phyloP scores from a whole-genome alignment of 257 asterid genomes.

The Forsythia suspensa region DNA sequence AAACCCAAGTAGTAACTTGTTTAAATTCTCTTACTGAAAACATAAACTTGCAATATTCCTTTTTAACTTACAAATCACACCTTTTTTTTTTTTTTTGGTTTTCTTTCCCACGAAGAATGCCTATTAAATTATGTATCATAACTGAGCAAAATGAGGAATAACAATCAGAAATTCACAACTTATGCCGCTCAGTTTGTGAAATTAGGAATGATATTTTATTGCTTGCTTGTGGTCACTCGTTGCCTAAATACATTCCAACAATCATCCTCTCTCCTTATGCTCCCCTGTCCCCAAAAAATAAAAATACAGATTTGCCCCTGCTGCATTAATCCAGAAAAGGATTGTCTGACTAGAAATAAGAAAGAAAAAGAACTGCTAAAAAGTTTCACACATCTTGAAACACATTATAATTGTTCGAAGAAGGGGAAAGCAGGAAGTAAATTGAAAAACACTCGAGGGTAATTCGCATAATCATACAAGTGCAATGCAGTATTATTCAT shows the following conservation, averaged over 20 bases:
- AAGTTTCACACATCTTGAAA: background rate
- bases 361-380: background rate
- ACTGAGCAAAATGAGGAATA: background rate
- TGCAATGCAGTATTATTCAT: background rate
- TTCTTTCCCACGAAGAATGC: background rate
- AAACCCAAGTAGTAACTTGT: background rate
- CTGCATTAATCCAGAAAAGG: conserved; percentile 13
- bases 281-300: background rate
- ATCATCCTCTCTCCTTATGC: background rate
- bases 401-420: background rate
- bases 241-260: background rate
- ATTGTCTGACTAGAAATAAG: background rate
- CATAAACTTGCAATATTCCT: background rate
- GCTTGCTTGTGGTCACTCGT: background rate
- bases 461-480: background rate
- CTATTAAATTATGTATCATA: background rate
- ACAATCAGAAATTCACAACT: background rate
- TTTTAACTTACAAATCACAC: background rate
- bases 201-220: background rate
- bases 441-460: background rate
- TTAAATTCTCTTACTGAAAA: background rate
- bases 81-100: background rate
- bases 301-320: conserved; percentile 8
- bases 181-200: background rate
- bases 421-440: background rate